Conservation (phyloP, 805 yeast genomes). For the Candida nemodendra region DNA sequence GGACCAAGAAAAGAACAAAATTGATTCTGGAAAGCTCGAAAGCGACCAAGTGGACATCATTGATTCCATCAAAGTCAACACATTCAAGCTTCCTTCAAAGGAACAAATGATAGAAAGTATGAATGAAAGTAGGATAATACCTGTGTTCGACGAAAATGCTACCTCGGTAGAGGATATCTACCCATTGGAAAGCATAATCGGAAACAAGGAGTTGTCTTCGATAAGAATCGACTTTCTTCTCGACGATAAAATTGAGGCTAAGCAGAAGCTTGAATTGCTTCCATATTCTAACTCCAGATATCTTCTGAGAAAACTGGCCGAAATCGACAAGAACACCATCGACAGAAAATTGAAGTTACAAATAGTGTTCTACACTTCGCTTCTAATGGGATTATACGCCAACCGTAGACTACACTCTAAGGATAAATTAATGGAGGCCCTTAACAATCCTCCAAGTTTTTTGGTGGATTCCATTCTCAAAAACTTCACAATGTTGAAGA, state of each 20-base stretch:
- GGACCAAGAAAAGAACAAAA: conserved; percentile 76
- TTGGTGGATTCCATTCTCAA: conserved; percentile 70
- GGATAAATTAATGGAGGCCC: conserved; percentile 53
- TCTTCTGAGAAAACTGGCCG: conserved; percentile 46
- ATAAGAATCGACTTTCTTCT: conserved; percentile 65
- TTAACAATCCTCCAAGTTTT: conserved; percentile 72
- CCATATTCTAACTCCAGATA: conserved; percentile 62
- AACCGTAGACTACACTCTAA: conserved; percentile 66
- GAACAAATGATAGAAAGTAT: conserved; percentile 57
- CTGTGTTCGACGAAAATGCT: conserved; percentile 74
- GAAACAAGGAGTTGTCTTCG: conserved; percentile 58
- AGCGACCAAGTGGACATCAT: conserved; percentile 72
- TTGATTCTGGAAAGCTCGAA: conserved; percentile 79
- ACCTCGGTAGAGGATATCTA: conserved; percentile 80
- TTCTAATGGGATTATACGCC: conserved; percentile 75
- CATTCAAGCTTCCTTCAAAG: conserved; percentile 71
- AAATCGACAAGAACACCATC: conserved; percentile 27
- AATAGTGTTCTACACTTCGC: conserved; percentile 74
- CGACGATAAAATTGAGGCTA: conserved; percentile 46
- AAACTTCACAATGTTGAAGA: conserved; percentile 66
- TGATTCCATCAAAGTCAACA: conserved; percentile 69
- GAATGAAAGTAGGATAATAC: conserved; percentile 78
- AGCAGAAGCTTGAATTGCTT: conserved; percentile 52
- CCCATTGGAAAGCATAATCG: conserved; percentile 69
- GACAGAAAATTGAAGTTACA: conserved; percentile 59